Base-by-base conservation (phyloP, 345 rosid genomes). In the Populus tremula region DNA sequence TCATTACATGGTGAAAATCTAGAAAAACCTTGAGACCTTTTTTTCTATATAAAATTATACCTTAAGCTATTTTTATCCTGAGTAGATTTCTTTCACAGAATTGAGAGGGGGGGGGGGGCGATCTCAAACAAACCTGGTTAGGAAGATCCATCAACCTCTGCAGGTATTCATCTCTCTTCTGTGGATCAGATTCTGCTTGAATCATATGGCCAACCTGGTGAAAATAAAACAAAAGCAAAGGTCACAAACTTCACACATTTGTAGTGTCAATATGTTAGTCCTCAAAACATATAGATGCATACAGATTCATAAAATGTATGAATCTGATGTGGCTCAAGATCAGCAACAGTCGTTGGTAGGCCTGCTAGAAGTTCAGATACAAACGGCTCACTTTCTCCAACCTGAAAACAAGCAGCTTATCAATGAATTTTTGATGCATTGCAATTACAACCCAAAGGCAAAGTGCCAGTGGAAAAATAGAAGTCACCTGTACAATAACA, bases 321-420 rank as follows among this genome's bases (percentile, higher is more conserved):
- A 82, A 96, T 96, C 82, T 96, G 98, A 78, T 96, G 98, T 82
- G 98, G 97, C 89, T 94, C 98, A 62, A 96, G 99, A 88, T 96
- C 99, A 79, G 88, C 86, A 71, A 96, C 94, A n/a, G 97, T 96
- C 14, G 94, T 87, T 65, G 96, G 91, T 87, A 94, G 98, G 85
- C 96, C 93, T 10, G 97, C 56, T 36, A 96, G 88, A 86, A 94
- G 99, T 87, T 96, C 98, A 75, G 99, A 96, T 70, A 96, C 98
- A 89, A 96, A 96, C 77, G 99, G 92, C 77, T 94, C 99, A 45
- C 78, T 96, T 85, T 96, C 98, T 78, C 97, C 99, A 77, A 96
- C 97, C 99, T 94, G 90, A 78, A 82, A 83, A 72, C 38, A 56
- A 17, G 16, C n/a, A 71, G 25, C 33, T 53, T 45, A 31, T 23